A percentile compares a stretch with the other conserved stretches of the same genome.
Evolutionary conservation across 306 rosid genomes (phyloP).

Genomic region (Fagus crenata): DNA sequence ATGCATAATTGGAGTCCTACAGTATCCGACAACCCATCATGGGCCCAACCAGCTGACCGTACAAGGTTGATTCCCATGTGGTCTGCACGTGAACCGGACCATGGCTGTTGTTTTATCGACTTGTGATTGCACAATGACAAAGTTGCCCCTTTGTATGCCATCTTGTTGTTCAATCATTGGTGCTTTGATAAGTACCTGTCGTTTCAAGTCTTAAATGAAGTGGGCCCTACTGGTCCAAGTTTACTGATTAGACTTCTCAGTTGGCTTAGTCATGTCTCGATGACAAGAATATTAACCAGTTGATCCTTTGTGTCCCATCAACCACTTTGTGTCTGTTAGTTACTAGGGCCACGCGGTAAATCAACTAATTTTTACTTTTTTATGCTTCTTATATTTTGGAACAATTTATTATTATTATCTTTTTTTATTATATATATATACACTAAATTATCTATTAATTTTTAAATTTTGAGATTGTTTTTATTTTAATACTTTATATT

Average conservation of each 20-base stretch:
- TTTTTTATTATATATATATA: no score
- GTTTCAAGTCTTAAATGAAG: neutral
- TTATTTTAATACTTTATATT: no score
- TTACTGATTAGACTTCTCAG: slow-evolving; percentile 54
- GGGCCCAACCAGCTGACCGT: slow-evolving; percentile 41
- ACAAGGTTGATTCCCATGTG: slow-evolving; percentile 51
- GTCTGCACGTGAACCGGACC: slow-evolving; percentile 59
- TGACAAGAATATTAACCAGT: slow-evolving; percentile 26
- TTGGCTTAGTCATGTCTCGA: slow-evolving; percentile 50
- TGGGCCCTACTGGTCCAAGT: slow-evolving; percentile 21
- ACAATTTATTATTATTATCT: no score
- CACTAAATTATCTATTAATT: no score
- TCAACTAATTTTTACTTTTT: no score
- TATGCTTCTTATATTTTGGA: no score
- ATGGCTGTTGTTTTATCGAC: slow-evolving; percentile 16
- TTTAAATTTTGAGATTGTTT: no score
- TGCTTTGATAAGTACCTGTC: slow-evolving; percentile 14
- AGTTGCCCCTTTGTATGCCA: slow-evolving; percentile 31
- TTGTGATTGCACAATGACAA: slow-evolving; percentile 20
- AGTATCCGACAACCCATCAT: slow-evolving; percentile 37
- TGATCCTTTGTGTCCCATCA: slow-evolving; percentile 27
- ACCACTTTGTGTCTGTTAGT: no score
- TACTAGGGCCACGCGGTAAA: no score
- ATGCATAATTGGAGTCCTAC: slow-evolving; percentile 31
- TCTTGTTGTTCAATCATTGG: slow-evolving; percentile 49